phyloP scores from a whole-genome alignment of 2,329 filamentous ascomycete species.

The Escovopsis weberi region DNA sequence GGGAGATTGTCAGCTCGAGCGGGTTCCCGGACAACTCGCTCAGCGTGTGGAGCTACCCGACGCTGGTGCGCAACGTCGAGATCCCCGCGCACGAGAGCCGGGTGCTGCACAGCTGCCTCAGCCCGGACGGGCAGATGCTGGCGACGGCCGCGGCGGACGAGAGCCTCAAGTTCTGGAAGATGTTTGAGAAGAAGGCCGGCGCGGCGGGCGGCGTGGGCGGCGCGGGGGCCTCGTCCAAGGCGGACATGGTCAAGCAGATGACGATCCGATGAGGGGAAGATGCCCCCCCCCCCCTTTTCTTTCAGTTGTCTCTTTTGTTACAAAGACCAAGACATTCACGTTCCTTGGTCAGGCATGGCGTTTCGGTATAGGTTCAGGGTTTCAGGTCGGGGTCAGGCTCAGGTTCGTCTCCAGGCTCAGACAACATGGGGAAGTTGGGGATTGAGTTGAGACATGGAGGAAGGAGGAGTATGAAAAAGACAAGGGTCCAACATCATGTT shows the following conservation, averaged over 20 bases:
- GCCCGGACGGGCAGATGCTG: conserved; percentile 94
- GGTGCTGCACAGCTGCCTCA: conserved; percentile 91
- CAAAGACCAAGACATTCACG: no score
- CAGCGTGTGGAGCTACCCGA: conserved; percentile 98
- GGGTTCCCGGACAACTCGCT: conserved; percentile 99
- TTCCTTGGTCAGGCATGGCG: no score
- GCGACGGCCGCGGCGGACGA: conserved; percentile 94
- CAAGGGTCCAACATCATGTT: conserved; percentile 1
- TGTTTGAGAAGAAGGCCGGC: conserved; percentile 96
- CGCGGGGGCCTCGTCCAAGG: conserved; percentile 59
- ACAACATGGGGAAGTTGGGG: no score
- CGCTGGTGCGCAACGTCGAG: conserved; percentile 91
- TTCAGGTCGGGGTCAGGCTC: no score
- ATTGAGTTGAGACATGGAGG: no score
- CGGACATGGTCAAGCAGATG: conserved; percentile 86
- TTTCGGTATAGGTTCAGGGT: no score
- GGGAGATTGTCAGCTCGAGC: conserved; percentile 93
- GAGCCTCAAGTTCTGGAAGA: conserved; percentile 99
- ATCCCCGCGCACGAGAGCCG: conserved; percentile 95
- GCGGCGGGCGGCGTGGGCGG: conserved; percentile 48
- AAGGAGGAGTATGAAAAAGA: no score
- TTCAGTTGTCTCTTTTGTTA: no score
- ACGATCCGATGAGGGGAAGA: conserved; percentile 56
- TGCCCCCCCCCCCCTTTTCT: no score
- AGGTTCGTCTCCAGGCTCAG: no score